A percentile compares a stretch with the other conserved stretches of the same genome.
These are phyloP conservation scores for Candida coquimbonensis DNA, from an alignment of 805 yeast species.

Conservation along the genomic window DNA sequence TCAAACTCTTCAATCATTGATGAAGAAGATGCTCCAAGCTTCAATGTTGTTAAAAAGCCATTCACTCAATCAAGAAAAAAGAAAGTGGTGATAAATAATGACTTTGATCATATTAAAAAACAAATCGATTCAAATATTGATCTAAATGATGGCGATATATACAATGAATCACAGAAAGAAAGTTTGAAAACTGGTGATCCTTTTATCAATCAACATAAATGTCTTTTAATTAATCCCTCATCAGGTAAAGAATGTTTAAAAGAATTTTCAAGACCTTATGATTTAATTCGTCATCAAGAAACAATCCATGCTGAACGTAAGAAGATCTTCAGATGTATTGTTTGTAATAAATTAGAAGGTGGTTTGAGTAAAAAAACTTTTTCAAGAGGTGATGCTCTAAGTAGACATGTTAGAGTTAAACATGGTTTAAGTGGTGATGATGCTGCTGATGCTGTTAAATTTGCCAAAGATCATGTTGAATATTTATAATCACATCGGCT, in stretches of 20 bases:
- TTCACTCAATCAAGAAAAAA: not conserved
- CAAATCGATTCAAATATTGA: too few relatives aligned
- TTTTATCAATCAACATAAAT: slow-evolving; percentile 32
- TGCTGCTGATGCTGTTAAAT: slow-evolving; percentile 64
- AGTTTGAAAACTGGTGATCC: not conserved
- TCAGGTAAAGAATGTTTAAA: slow-evolving; percentile 63
- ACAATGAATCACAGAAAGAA: too few relatives aligned
- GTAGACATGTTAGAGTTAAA: slow-evolving; percentile 88
- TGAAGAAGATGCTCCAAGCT: slow-evolving; percentile 17
- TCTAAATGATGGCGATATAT: too few relatives aligned
- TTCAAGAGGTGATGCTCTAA: slow-evolving; percentile 88
- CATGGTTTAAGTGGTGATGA: slow-evolving; percentile 65
- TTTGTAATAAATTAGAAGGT: slow-evolving; percentile 51
- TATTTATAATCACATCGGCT: slow-evolving; percentile 22
- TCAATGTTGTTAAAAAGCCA: slow-evolving; percentile 1
- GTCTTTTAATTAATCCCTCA: slow-evolving; percentile 51
- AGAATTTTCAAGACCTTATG: slow-evolving; percentile 90
- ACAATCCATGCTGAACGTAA: slow-evolving; percentile 90
- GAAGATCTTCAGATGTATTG: slow-evolving; percentile 77
- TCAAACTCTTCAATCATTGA: slow-evolving; percentile 24
- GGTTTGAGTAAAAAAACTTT: slow-evolving; percentile 59
- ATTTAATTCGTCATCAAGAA: slow-evolving; percentile 90
- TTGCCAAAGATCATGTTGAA: slow-evolving; percentile 74
- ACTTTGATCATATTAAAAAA: not conserved
- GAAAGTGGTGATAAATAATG: not conserved